A percentile compares a stretch with the other conserved stretches of the same genome.
These are phyloP conservation scores for Ramularia collo-cygni DNA, from an alignment of 2,329 filamentous ascomycete genomes.

Conservation along the genomic window DNA sequence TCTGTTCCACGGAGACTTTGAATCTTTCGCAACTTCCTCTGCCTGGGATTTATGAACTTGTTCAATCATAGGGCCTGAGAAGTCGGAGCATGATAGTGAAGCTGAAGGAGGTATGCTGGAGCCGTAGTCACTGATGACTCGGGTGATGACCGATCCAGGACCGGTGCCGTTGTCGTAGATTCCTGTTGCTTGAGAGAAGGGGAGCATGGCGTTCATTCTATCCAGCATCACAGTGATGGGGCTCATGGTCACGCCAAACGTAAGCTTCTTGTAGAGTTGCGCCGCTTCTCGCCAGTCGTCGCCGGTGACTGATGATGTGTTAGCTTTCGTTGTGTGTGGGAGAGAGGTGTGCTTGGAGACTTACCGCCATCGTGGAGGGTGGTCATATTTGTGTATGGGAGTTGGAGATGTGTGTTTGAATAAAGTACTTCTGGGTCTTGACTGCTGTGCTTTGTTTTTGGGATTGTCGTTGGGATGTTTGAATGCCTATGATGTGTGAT, in stretches of 20 bases:
- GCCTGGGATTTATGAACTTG: conserved; percentile 14
- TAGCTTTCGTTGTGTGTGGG: not conserved
- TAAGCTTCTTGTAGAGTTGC: conserved; percentile 18
- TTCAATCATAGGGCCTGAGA: conserved; percentile 27
- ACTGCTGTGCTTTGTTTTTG: no score
- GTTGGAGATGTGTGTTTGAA: no score
- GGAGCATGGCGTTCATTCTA: conserved; percentile 17
- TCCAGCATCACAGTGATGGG: conserved; percentile 23
- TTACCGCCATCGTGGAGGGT: no score
- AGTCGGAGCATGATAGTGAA: conserved; percentile 23
- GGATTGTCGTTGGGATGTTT: no score
- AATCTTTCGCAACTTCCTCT: conserved; percentile 10
- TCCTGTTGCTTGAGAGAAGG: conserved; percentile 23
- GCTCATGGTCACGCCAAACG: conserved; percentile 8
- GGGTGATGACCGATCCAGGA: conserved; percentile 23
- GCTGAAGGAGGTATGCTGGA: conserved; percentile 12
- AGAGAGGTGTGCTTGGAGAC: no score
- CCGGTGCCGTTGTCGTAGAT: conserved; percentile 30
- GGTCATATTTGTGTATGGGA: no score
- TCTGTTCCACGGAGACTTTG: conserved; percentile 19
- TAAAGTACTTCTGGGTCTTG: no score
- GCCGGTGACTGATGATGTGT: conserved; percentile 11
- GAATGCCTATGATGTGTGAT: no score
- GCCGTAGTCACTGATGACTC: conserved; percentile 22
- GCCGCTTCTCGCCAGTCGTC: conserved; percentile 21